phyloP scores from a whole-genome alignment of 164 flowering plant species.

The Sextonia rubra region DNA sequence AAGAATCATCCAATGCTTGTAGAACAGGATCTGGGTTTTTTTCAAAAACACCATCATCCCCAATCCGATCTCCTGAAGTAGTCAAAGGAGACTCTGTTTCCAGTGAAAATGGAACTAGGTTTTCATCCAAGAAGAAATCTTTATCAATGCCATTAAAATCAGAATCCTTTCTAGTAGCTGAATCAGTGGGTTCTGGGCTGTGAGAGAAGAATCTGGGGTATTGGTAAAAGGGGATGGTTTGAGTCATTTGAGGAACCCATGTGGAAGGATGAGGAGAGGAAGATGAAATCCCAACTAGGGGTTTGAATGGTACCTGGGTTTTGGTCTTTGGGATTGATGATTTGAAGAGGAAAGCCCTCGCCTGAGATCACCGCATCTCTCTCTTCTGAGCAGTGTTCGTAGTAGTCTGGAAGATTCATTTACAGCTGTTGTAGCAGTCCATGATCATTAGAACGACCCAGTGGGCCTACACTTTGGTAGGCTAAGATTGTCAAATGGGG shows the following conservation, averaged over 20 bases:
- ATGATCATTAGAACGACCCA: too few relatives aligned
- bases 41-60: background rate
- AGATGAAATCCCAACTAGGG: conserved; percentile 6
- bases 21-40: background rate
- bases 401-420: too few relatives aligned
- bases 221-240: background rate
- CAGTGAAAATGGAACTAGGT: conserved; percentile 7
- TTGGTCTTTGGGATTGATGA: conserved; percentile 1
- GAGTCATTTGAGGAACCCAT: background rate
- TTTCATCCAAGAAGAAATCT: background rate
- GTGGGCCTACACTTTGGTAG: too few relatives aligned
- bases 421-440: too few relatives aligned
- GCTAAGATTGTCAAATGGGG: too few relatives aligned
- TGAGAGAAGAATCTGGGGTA: conserved; percentile 22
- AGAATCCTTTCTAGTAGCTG: background rate
- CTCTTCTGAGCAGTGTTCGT: too few relatives aligned
- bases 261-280: conserved; percentile 6
- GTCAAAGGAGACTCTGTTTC: background rate
- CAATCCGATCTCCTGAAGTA: background rate
- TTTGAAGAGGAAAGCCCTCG: conserved; percentile 11
- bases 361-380: conserved; percentile 28
- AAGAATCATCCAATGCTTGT: conserved; percentile 4
- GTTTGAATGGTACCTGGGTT: conserved; percentile 11
- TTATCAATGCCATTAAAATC: background rate
- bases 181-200: background rate